Evolutionary conservation across 768 basidiomycete genomes (phyloP).

Genomic region (Serpula lacrymans): DNA sequence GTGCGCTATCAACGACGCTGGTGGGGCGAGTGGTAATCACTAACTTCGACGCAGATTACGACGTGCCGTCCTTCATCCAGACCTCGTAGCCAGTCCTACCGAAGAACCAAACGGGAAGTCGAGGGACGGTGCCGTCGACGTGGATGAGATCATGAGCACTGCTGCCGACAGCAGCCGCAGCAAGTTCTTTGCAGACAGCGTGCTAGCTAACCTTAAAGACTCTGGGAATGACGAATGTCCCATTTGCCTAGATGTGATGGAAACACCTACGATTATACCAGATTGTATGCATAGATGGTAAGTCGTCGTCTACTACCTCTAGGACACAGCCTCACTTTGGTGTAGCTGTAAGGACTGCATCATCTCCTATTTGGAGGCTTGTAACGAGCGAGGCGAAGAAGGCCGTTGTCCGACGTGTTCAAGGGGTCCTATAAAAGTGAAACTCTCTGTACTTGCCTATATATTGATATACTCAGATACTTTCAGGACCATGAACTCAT

Average conservation of each 20-base stretch:
- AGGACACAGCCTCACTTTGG: slow-evolving; percentile 1
- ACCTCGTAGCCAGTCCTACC: slow-evolving; percentile 64
- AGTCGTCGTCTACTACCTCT: slow-evolving; percentile 14
- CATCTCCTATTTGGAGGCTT: slow-evolving; percentile 62
- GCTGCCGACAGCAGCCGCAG: slow-evolving; percentile 21
- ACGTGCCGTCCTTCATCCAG: slow-evolving; percentile 89
- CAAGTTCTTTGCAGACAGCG: slow-evolving; percentile 57
- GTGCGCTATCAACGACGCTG: too few relatives aligned
- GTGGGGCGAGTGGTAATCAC: background rate
- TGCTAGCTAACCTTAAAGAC: slow-evolving; percentile 54
- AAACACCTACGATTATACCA: slow-evolving; percentile 66
- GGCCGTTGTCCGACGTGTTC: slow-evolving; percentile 80
- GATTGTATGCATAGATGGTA: slow-evolving; percentile 77
- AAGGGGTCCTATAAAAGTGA: slow-evolving; percentile 61
- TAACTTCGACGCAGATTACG: slow-evolving; percentile 53
- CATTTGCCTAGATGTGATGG: slow-evolving; percentile 78
- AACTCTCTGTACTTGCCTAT: background rate
- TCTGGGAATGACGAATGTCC: slow-evolving; percentile 68
- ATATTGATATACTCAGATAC: background rate
- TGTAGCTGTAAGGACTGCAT: slow-evolving; percentile 90
- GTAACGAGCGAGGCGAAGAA: slow-evolving; percentile 66
- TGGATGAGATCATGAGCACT: slow-evolving; percentile 55
- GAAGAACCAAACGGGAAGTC: slow-evolving; percentile 33
- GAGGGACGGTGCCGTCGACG: slow-evolving; percentile 43
- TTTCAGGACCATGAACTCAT: slow-evolving; percentile 56